Evolutionary conservation across 179 eudicot species (phyloP).

Genomic region (Kewa caespitosa): DNA sequence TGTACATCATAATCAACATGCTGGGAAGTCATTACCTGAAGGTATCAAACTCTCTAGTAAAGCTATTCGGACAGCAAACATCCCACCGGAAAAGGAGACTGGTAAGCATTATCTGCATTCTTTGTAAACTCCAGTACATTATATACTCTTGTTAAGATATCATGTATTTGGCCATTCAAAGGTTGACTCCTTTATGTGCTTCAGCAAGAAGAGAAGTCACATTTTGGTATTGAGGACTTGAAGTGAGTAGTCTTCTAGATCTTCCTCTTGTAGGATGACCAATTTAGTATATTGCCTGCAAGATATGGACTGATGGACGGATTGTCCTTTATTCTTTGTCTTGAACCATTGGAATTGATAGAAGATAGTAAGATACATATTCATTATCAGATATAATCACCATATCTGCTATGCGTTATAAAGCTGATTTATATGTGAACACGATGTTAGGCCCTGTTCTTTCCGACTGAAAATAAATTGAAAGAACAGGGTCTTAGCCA

Average conservation of each 20-base stretch:
- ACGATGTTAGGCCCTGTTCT: no score
- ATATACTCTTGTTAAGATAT: not conserved
- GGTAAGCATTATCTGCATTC: slow-evolving; percentile 18
- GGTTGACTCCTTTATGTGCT: no score
- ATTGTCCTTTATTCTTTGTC: not conserved
- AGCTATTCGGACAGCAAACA: slow-evolving; percentile 15
- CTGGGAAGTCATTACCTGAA: not conserved
- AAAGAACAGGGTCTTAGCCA: no score
- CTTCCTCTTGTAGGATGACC: not conserved
- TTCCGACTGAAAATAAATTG: no score
- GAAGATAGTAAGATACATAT: no score
- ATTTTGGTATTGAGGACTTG: not conserved
- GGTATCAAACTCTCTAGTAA: not conserved
- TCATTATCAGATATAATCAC: no score
- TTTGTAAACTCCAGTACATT: not conserved
- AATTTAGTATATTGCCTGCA: not conserved
- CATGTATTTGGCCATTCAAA: no score
- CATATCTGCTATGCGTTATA: no score
- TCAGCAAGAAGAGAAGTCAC: not conserved
- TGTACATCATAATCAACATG: slow-evolving; percentile 9
- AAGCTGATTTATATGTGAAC: no score
- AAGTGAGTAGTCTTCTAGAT: not conserved
- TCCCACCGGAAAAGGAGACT: not conserved
- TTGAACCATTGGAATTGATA: not conserved
- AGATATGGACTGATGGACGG: not conserved